phyloP scores from a whole-genome alignment of 2,329 filamentous ascomycete genomes.

The Colletotrichum godetiae region DNA sequence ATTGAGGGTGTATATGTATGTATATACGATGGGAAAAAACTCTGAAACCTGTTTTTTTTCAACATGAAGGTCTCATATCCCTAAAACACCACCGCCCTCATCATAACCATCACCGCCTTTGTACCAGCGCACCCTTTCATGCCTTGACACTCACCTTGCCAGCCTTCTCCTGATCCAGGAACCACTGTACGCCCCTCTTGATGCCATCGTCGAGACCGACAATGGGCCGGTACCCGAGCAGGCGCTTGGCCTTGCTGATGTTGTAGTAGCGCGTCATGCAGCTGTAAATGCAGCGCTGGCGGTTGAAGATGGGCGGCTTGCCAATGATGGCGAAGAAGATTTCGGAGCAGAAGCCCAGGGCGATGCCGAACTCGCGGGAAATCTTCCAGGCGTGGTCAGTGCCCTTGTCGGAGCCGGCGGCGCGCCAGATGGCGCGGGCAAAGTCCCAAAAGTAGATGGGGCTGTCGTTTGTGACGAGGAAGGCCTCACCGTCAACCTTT shows the following conservation, averaged over 20 bases:
- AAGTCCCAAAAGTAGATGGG: conserved; percentile 95
- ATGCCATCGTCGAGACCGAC: conserved; percentile 75
- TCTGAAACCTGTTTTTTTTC: conserved; percentile 6
- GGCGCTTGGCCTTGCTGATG: conserved; percentile 78
- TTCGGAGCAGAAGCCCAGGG: conserved; percentile 66
- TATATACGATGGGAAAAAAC: background rate
- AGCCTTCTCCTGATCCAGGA: conserved; percentile 62
- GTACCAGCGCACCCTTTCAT: conserved; percentile 4
- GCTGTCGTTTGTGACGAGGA: conserved; percentile 90
- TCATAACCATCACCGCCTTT: background rate
- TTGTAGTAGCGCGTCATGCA: conserved; percentile 83
- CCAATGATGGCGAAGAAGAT: conserved; percentile 59
- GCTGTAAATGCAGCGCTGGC: conserved; percentile 72
- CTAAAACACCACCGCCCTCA: background rate
- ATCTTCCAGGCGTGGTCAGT: conserved; percentile 67
- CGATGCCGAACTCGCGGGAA: conserved; percentile 61
- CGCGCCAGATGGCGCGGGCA: conserved; percentile 79
- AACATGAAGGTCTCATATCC: background rate
- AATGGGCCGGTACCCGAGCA: conserved; percentile 77
- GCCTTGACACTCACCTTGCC: conserved; percentile 29
- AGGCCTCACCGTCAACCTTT: conserved; percentile 84
- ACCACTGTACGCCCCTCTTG: conserved; percentile 64
- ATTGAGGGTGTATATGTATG: conserved; percentile 14
- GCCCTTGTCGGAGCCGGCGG: conserved; percentile 64
- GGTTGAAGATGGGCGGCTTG: conserved; percentile 67